These are phyloP conservation scores for Fusarium clavum DNA, from an alignment of 2,329 filamentous ascomycete species.

Conservation along the genomic window DNA sequence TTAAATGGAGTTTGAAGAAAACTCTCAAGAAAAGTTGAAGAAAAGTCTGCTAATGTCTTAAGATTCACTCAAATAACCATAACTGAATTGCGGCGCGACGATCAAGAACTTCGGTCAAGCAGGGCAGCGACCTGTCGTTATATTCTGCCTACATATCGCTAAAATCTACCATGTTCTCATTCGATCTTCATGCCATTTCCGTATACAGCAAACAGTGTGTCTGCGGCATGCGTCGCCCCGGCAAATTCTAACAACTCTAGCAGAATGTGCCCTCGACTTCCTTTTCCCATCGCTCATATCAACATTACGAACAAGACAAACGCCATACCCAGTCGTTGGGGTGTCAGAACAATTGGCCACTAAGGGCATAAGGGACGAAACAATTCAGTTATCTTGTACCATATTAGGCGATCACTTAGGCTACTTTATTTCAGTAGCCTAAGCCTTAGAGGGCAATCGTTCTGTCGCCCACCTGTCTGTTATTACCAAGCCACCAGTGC, in stretches of 20 bases:
- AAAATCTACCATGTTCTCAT: not conserved
- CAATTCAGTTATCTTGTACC: too few relatives aligned
- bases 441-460: not conserved
- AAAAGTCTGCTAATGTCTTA: not conserved
- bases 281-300: constrained; percentile 21
- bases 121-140: not conserved
- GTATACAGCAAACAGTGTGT: not conserved
- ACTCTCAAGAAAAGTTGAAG: not conserved
- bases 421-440: not conserved
- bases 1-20: not conserved
- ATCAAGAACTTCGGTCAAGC: not conserved
- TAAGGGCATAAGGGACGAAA: not conserved
- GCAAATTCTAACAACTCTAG: not conserved
- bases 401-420: too few relatives aligned
- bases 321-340: constrained; percentile 3
- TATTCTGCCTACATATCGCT: not conserved
- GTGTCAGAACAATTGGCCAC: not conserved
- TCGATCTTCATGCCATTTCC: not conserved
- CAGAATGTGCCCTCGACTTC: not conserved
- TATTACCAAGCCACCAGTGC: constrained; percentile 51
- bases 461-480: not conserved
- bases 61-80: not conserved
- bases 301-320: constrained; percentile 16
- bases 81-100: not conserved
- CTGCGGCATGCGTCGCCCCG: not conserved